Conservation (phyloP, 225 moss, liverwort and hornwort species). For the Pseudoscleropodium purum region DNA sequence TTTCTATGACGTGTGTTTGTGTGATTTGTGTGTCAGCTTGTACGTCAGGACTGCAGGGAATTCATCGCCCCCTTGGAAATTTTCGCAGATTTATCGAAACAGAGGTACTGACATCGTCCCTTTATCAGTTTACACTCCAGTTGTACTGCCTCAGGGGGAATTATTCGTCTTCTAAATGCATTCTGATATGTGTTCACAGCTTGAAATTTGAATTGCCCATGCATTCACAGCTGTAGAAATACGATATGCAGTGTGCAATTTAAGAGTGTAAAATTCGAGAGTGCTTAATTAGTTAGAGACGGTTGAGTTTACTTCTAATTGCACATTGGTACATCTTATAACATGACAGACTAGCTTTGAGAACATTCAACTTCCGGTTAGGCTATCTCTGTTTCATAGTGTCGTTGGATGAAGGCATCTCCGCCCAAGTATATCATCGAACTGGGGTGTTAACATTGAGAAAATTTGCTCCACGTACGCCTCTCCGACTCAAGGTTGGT, state of each 20-base stretch:
- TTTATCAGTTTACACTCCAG: neutral
- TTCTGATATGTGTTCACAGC: neutral
- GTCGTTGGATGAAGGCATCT: neutral
- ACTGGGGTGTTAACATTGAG: neutral
- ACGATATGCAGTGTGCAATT: neutral
- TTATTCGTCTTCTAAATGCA: neutral
- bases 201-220: neutral
- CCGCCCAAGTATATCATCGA: neutral
- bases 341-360: neutral
- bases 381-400: neutral
- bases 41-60: slow-evolving; percentile 3
- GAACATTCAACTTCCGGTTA: neutral
- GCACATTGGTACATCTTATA: neutral
- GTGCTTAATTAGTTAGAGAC: neutral
- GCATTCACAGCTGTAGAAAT: neutral
- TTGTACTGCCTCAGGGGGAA: neutral
- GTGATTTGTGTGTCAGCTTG: neutral
- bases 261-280: neutral
- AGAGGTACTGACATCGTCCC: neutral
- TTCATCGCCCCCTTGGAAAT: neutral
- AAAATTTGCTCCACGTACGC: neutral
- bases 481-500: neutral
- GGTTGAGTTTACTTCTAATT: neutral
- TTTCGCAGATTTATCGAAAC: neutral
- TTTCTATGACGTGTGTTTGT: neutral